Conservation (phyloP, 2,329 filamentous ascomycete genomes). For the Aspergillus chevalieri region DNA sequence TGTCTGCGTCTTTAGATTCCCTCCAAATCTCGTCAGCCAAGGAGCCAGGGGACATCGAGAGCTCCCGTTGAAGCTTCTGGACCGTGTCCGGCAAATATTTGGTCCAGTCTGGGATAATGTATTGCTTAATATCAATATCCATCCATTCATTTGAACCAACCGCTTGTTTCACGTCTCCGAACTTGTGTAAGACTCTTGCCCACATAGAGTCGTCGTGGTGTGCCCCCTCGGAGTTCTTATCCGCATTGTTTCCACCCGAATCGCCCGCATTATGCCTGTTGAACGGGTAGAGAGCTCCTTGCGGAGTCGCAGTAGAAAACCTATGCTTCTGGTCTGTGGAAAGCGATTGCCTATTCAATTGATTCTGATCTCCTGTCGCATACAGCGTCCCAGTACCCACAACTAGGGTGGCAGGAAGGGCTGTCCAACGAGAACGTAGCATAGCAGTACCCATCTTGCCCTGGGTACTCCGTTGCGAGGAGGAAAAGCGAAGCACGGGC, state of each 20-base stretch:
- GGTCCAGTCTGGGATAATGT: slow-evolving; percentile 78
- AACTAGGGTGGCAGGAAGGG: slow-evolving; percentile 28
- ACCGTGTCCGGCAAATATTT: slow-evolving; percentile 68
- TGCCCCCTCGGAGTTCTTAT: slow-evolving; percentile 4
- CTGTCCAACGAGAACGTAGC: slow-evolving; percentile 30
- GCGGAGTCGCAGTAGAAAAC: slow-evolving; percentile 18
- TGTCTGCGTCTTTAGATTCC: slow-evolving; percentile 75
- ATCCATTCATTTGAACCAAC: slow-evolving; percentile 39
- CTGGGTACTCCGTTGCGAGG: slow-evolving; percentile 15
- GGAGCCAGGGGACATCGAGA: slow-evolving; percentile 81
- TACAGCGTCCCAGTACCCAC: slow-evolving; percentile 20
- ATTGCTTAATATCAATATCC: slow-evolving; percentile 54
- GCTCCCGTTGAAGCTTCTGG: slow-evolving; percentile 76
- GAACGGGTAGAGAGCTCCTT: slow-evolving; percentile 8
- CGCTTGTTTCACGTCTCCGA: slow-evolving; percentile 35
- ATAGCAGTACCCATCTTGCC: slow-evolving; percentile 30
- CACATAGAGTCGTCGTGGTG: slow-evolving; percentile 35
- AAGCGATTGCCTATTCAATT: slow-evolving; percentile 15
- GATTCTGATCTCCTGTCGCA: slow-evolving; percentile 19
- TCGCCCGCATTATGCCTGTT: slow-evolving; percentile 7
- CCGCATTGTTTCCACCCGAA: slow-evolving; percentile 9
- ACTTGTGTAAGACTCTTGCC: slow-evolving; percentile 47
- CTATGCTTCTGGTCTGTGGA: slow-evolving; percentile 16
- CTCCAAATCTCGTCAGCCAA: slow-evolving; percentile 89
- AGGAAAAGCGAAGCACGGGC: slow-evolving; percentile 3